A percentile compares a stretch with the other conserved stretches of the same genome.
phyloP scores from a whole-genome alignment of 129 eudicot genomes.

The Sambucus nigra region DNA sequence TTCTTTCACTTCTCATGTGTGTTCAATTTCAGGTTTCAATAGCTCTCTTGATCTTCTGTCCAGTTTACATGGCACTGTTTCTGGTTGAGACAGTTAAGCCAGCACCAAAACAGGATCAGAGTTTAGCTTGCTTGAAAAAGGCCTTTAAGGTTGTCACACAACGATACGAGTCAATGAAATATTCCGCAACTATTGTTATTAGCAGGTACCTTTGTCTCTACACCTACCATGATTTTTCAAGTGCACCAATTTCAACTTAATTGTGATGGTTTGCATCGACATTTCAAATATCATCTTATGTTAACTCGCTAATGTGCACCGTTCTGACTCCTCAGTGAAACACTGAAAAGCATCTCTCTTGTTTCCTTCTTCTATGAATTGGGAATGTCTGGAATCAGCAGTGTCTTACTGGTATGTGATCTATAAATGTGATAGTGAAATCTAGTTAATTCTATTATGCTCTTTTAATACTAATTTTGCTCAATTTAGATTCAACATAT shows the following conservation, averaged over 20 bases:
- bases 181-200: constrained; percentile 48
- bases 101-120: constrained; percentile 30
- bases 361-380: constrained; percentile 84
- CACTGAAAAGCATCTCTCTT: constrained; percentile 54
- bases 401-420: constrained; percentile 57
- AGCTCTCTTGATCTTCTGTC: constrained; percentile 59
- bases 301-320: constrained; percentile 10
- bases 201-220: constrained; percentile 45
- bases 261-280: no score
- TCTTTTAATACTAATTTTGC: no score
- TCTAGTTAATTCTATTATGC: no score
- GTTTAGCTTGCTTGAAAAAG: constrained; percentile 23
- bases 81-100: constrained; percentile 56
- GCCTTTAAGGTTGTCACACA: constrained; percentile 34
- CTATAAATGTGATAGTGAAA: background rate
- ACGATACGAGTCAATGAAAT: constrained; percentile 66
- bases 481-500: no score
- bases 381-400: constrained; percentile 97
- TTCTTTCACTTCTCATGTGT: constrained; percentile 3
- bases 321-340: constrained; percentile 41
- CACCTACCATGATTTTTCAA: background rate
- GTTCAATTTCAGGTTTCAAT: constrained; percentile 63
- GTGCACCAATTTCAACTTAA: background rate
- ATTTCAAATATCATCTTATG: no score
- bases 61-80: constrained; percentile 63